Conservation (phyloP, 495 filamentous ascomycete genomes). For the Sordaria brevicollis region DNA sequence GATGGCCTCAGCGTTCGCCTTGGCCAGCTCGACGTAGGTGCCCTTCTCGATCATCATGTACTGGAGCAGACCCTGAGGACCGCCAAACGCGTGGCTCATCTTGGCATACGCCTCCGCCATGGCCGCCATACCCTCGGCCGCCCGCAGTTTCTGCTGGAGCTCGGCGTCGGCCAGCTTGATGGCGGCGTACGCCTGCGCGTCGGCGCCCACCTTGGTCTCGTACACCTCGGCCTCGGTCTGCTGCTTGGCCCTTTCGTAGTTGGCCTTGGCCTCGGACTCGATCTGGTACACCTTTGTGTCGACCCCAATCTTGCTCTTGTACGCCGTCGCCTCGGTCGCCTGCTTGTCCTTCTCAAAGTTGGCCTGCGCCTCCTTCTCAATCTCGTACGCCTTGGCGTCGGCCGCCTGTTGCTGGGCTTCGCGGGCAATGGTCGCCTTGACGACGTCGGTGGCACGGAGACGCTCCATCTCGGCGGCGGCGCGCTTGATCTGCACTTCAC, state of each 20-base stretch:
- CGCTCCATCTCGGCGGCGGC: conserved; percentile 71
- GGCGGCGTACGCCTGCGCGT: conserved; percentile 29
- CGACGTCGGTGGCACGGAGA: conserved; percentile 63
- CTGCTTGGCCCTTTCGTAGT: conserved; percentile 39
- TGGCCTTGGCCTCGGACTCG: conserved; percentile 46
- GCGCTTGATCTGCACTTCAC: conserved; percentile 61
- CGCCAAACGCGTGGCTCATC: conserved; percentile 60
- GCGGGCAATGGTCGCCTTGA: conserved; percentile 60
- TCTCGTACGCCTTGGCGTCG: conserved; percentile 52
- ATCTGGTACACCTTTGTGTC: conserved; percentile 54
- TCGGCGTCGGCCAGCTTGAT: conserved; percentile 54
- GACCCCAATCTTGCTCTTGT: conserved; percentile 21
- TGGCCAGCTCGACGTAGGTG: conserved; percentile 53
- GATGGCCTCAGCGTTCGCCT: conserved; percentile 61
- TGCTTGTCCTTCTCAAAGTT: conserved; percentile 46
- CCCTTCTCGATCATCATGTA: conserved; percentile 70
- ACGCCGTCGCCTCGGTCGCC: conserved; percentile 43
- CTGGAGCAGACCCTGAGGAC: conserved; percentile 61
- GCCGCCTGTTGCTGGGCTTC: conserved; percentile 67
- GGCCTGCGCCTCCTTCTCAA: conserved; percentile 47
- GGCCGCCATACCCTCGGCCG: conserved; percentile 62
- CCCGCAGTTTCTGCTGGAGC: conserved; percentile 51
- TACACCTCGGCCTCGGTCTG: conserved; percentile 36
- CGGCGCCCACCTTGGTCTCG: conserved; percentile 29
- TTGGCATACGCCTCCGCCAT: conserved; percentile 68